A percentile compares a stretch with the other conserved stretches of the same genome.
These are phyloP conservation scores for Alternaria burnsii DNA, from an alignment of 2,329 filamentous ascomycete species.

Conservation along the genomic window DNA sequence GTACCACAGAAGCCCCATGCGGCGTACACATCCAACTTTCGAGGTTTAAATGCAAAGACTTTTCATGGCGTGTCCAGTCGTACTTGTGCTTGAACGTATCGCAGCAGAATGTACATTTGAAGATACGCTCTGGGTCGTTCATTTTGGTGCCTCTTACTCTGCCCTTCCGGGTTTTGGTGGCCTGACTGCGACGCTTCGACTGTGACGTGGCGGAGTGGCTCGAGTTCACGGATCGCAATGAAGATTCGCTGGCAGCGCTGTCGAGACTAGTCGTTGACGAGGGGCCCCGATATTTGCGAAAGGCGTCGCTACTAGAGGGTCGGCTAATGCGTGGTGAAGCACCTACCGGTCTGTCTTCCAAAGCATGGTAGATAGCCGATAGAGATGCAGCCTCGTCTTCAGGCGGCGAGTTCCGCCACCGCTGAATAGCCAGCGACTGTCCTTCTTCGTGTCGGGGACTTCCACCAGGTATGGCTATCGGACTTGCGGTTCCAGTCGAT, in stretches of 20 bases:
- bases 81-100: constrained; percentile 42
- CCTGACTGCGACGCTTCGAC: constrained; percentile 49
- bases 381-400: constrained; percentile 71
- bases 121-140: constrained; percentile 26
- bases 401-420: constrained; percentile 72
- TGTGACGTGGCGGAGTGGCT: constrained; percentile 50
- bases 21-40: constrained; percentile 61
- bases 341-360: constrained; percentile 44
- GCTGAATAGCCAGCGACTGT: constrained; percentile 60
- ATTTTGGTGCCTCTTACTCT: constrained; percentile 17
- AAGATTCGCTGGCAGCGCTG: constrained; percentile 57
- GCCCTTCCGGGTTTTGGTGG: constrained; percentile 13
- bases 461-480: constrained; percentile 18
- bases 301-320: constrained; percentile 28
- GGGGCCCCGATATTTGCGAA: constrained; percentile 49
- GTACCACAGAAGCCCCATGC: constrained; percentile 61
- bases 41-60: constrained; percentile 37
- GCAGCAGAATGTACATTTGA: constrained; percentile 43
- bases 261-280: constrained; percentile 55
- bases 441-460: constrained; percentile 2
- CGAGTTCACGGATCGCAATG: constrained; percentile 58
- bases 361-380: constrained; percentile 68
- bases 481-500: constrained; percentile 12
- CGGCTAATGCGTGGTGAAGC: constrained; percentile 31
- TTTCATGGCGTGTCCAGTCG: constrained; percentile 42